Evolutionary conservation across 345 rosid species (phyloP), one percentile per base, ranked within the genome.

Genomic region (Dovyalis caffra): DNA sequence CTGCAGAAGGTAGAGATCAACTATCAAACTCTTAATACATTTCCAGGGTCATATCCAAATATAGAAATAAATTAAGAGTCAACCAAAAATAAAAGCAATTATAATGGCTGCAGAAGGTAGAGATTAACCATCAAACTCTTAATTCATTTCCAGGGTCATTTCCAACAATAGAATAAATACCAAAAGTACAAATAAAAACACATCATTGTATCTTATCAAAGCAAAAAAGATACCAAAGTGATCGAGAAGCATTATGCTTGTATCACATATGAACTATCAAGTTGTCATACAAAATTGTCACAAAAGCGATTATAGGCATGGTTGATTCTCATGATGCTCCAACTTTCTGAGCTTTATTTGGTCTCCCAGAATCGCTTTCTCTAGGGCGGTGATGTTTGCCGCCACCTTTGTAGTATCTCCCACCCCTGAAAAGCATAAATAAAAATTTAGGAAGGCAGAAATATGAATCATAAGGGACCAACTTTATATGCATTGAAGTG

Each of bases 341-440:
- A 65, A 77, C 77, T 83, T 87, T 93, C 73, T 77, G 94, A 76
- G 84, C 77, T 87, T 95, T 95, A 76, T 86, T 86, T 28, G 87
- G 86, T 66, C 94, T 92, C 78, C 68, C 83, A 0, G 86, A 85
- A 82, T 88, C 78, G 2, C 86, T 82, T 25, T 85, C 92, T 69
- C 94, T 85, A 20, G 82, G 75, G 21, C 92, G 90, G 45, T 76
- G 66, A 18, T 87, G 90, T 64, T 88, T 93, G 56, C 99, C 92
- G 16, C 74, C 63, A 14, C 98, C 95, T 74, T 82, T 82, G n/a
- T 61, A 60, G 70, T 80, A 38, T 81, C 66, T 93, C 75, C 93
- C 98, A 84, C 96, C 96, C 83, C 98, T 91, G 86, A 56, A 43
- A 77, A 77, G 37, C 28, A 66, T 26, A 33, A 71, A 31, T 3